Base-by-base conservation (phyloP, 2,329 filamentous ascomycete genomes). In the Nigrospora osmanthi region DNA sequence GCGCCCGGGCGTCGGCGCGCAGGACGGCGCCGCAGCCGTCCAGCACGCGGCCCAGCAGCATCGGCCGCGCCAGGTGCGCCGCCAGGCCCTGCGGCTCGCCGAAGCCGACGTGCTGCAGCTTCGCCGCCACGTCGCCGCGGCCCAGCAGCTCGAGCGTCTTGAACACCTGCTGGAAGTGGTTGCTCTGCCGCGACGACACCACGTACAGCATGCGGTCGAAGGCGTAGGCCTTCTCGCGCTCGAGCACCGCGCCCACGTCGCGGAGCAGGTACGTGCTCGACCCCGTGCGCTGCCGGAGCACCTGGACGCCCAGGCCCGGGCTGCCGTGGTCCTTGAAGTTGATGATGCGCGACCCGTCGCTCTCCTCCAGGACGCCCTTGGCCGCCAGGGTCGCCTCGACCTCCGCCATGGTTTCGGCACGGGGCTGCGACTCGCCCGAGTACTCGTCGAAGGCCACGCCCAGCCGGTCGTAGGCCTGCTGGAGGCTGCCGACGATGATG, bases 241-340 rank as follows among this genome's bases (percentile, higher is more conserved):
- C 80, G 16, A 79, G 60, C 30, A 79, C 80, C 6, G 80, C 80
- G 12, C 79, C 83, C 36, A 87, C 78, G 58, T 87, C 83, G 54
- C 84, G 76, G 28, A 83, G 81, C 33, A 87, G 69, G 61, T 87
- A 87, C 1, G 82, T 72, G 11, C 78, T 78, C 2, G 80, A 85
- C 33, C 83, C 83, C 48, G 56, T 59, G 10, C 81, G 78, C 58
- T 80, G 81, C 52, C 83, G 72, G 39, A 87, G 69, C 33, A 87
- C 73, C 0, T 81, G 81, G 51, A 80, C 81, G 15, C 82, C 83
- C 2, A 87, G 72, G 40, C 83, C 84, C 60, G 82, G 86, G 3
- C 73, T 72, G 7, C 75, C 72, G 57, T 87, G 79, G 58, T 87
- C 85, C 32, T 74, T 70, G 47, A 88, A 80, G 61, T 89, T 81